A percentile compares a stretch with the other conserved stretches of the same genome.
phyloP scores from a whole-genome alignment of 2,329 filamentous ascomycete genomes.

The Penicillium sclerotiorum region DNA sequence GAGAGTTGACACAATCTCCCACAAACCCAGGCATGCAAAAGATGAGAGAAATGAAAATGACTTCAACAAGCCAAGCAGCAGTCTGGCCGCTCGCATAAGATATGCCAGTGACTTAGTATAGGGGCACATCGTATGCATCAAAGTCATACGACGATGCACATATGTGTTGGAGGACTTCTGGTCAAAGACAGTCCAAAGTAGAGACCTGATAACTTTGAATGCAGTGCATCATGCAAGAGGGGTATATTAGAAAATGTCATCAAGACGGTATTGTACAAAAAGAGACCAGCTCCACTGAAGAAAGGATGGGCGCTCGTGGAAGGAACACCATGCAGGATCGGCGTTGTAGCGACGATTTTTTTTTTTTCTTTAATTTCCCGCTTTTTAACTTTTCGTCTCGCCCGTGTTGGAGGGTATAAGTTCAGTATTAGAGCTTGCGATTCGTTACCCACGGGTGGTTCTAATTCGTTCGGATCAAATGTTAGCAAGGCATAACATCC shows the following conservation, averaged over 20 bases:
- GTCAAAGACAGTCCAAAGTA: too few species aligned
- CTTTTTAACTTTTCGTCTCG: background rate
- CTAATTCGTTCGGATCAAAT: background rate
- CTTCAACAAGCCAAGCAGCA: too few species aligned
- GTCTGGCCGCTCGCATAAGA: too few species aligned
- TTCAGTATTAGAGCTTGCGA: background rate
- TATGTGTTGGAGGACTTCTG: too few species aligned
- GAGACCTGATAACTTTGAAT: too few species aligned
- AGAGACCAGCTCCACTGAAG: slow-evolving; percentile 12
- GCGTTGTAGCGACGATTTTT: slow-evolving; percentile 10
- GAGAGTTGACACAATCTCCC: too few species aligned
- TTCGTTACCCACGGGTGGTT: slow-evolving; percentile 9
- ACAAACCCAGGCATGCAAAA: too few species aligned
- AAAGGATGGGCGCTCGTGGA: background rate
- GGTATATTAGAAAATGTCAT: slow-evolving; percentile 8
- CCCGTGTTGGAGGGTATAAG: background rate
- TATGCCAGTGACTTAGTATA: too few species aligned
- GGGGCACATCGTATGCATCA: too few species aligned
- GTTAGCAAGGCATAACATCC: background rate
- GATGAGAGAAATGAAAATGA: too few species aligned
- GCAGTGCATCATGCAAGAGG: background rate
- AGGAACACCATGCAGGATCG: slow-evolving; percentile 4
- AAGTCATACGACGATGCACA: too few species aligned
- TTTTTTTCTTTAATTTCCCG: background rate
- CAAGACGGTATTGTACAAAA: slow-evolving; percentile 9